A percentile compares a stretch with the other conserved stretches of the same genome.
phyloP scores from a whole-genome alignment of 202 grass and related monocot species.

The Schoenoplectus tabernaemontani region DNA sequence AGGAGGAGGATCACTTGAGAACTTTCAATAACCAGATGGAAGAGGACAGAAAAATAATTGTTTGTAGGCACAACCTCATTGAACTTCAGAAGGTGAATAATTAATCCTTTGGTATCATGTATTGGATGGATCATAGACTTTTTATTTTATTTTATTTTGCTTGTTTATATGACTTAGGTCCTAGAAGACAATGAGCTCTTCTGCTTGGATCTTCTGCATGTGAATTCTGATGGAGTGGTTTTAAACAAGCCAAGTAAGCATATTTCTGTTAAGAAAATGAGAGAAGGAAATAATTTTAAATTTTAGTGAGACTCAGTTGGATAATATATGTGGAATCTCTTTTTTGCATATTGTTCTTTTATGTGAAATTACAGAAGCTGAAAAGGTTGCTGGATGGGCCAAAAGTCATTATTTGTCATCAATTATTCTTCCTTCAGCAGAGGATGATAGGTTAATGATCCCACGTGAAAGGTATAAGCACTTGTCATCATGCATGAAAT shows the following conservation, averaged over 20 bases:
- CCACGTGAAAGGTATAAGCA: constrained; percentile 67
- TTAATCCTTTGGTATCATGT: constrained; percentile 13
- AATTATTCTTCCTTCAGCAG: constrained; percentile 39
- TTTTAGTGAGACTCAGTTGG: constrained; percentile 4
- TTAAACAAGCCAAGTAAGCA: constrained; percentile 79
- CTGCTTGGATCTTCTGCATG: constrained; percentile 84
- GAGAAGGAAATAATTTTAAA: not conserved
- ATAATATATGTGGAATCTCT: not conserved
- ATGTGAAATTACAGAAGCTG: constrained; percentile 53
- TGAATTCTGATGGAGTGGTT: constrained; percentile 72
- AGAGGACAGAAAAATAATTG: constrained; percentile 93
- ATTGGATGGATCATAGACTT: constrained; percentile 1
- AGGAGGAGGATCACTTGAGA: constrained; percentile 76
- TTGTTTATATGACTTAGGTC: constrained; percentile 47
- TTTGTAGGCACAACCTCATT: constrained; percentile 88
- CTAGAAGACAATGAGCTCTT: constrained; percentile 76
- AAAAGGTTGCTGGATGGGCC: constrained; percentile 87
- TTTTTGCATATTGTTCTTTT: not conserved
- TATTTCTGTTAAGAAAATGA: constrained; percentile 1
- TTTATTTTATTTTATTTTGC: not conserved
- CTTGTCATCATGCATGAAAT: not conserved
- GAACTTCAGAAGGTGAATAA: constrained; percentile 84
- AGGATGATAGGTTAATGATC: constrained; percentile 61
- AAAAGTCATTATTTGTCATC: constrained; percentile 92
- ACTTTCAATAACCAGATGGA: constrained; percentile 89